Percentiles rank a stretch among this genome's conserved stretches.
Conservation (phyloP, 495 filamentous ascomycete species). For the Hypoxylon subgilvum region DNA sequence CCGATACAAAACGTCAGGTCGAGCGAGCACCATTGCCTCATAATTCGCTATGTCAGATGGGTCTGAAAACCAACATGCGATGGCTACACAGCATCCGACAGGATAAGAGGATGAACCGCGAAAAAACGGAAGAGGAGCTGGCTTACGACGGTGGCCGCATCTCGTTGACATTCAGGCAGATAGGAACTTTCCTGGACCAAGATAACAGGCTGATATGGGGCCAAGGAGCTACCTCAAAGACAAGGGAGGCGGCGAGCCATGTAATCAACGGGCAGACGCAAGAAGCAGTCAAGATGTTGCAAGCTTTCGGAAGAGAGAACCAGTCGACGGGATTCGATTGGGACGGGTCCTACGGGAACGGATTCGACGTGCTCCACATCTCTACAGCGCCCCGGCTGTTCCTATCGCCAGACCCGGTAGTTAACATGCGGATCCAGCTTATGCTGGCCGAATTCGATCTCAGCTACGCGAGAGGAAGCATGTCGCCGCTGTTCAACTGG, state of each 20-base stretch:
- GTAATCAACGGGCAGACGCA: slow-evolving; percentile 72
- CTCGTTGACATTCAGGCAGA: slow-evolving; percentile 88
- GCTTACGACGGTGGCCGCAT: slow-evolving; percentile 79
- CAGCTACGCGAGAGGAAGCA: slow-evolving; percentile 55
- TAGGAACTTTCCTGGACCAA: slow-evolving; percentile 79
- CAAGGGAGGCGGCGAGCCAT: slow-evolving; percentile 56
- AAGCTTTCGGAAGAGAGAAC: slow-evolving; percentile 87
- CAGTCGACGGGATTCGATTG: slow-evolving; percentile 75
- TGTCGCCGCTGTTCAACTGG: slow-evolving; percentile 46
- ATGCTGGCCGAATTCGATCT: slow-evolving; percentile 66
- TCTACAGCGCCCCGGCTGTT: slow-evolving; percentile 60
- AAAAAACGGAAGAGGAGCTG: slow-evolving; percentile 72
- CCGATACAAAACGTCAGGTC: slow-evolving; percentile 37
- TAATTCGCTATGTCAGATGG: slow-evolving; percentile 85
- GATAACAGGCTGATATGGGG: slow-evolving; percentile 79
- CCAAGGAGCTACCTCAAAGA: slow-evolving; percentile 81
- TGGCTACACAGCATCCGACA: slow-evolving; percentile 91
- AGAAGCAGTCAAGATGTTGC: slow-evolving; percentile 72
- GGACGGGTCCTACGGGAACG: slow-evolving; percentile 75
- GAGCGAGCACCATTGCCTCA: slow-evolving; percentile 81
- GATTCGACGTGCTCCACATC: slow-evolving; percentile 86
- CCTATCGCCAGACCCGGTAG: slow-evolving; percentile 58
- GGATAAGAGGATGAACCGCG: slow-evolving; percentile 73
- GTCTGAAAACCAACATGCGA: slow-evolving; percentile 76
- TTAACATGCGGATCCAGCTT: slow-evolving; percentile 63